These are phyloP conservation scores for Garcia nutans DNA, from an alignment of 345 rosid genomes.

Conservation along the genomic window DNA sequence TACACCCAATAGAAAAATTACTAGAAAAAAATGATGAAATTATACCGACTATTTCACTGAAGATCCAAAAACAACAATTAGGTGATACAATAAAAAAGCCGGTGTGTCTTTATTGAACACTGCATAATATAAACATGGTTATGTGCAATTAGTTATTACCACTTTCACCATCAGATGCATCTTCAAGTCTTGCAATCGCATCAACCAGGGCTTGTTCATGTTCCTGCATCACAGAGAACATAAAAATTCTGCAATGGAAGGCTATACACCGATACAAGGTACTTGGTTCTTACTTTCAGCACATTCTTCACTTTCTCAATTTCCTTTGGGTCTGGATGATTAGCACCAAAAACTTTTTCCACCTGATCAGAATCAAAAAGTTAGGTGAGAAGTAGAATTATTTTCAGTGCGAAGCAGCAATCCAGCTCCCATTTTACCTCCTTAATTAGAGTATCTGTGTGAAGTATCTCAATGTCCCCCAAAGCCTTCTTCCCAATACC, in stretches of 20 bases:
- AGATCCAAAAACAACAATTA: conserved; percentile 30
- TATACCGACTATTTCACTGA: conserved; percentile 28
- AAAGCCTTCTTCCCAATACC: conserved; percentile 73
- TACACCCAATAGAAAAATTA: conserved; percentile 9
- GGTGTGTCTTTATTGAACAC: conserved; percentile 25
- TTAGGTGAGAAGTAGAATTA: conserved; percentile 9
- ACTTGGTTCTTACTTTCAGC: conserved; percentile 52
- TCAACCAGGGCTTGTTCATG: conserved; percentile 87
- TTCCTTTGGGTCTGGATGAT: conserved; percentile 62
- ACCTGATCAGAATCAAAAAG: conserved; percentile 48
- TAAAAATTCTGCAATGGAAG: conserved; percentile 2
- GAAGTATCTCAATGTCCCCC: conserved; percentile 86
- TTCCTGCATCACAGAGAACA: conserved; percentile 47
- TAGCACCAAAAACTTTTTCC: conserved; percentile 71
- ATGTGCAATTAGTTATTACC: conserved; percentile 76
- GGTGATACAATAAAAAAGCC: conserved; percentile 33
- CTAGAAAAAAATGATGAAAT: conserved; percentile 17
- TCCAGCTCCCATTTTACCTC: conserved; percentile 53
- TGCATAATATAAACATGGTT: conserved; percentile 37
- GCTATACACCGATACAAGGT: background rate
- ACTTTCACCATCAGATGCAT: conserved; percentile 94
- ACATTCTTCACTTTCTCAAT: conserved; percentile 88
- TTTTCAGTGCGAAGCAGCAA: background rate
- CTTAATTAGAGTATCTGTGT: conserved; percentile 79
- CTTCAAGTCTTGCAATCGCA: conserved; percentile 91